A percentile compares a stretch with the other conserved stretches of the same genome.
phyloP scores from a whole-genome alignment of 2,329 filamentous ascomycete genomes.

The Arthrobotrys conoides region DNA sequence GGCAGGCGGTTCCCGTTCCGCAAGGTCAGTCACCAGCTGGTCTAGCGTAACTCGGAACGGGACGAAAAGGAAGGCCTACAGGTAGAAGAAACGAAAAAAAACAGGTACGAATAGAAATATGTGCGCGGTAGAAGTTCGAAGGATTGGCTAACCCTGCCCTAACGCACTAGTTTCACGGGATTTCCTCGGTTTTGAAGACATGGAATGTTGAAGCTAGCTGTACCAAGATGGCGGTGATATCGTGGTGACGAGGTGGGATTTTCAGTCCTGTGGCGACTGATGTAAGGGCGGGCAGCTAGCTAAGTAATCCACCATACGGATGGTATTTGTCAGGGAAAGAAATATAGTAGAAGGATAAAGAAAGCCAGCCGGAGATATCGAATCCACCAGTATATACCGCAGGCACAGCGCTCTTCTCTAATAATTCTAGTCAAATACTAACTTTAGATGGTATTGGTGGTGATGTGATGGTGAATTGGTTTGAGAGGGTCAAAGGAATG shows the following conservation, averaged over 20 bases:
- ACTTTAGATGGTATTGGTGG: background rate
- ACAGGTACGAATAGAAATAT: background rate
- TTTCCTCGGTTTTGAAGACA: conserved; percentile 45
- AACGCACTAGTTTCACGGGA: conserved; percentile 53
- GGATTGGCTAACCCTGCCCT: conserved; percentile 49
- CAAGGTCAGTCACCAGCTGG: conserved; percentile 22
- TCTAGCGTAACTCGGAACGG: background rate
- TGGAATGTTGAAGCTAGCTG: conserved; percentile 38
- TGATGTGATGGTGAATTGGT: background rate
- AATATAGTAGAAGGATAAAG: background rate
- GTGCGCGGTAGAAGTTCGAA: background rate
- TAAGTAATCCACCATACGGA: background rate
- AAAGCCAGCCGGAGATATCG: background rate
- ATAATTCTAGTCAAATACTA: too few species aligned
- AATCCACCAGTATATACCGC: too few species aligned
- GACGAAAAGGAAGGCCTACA: conserved; percentile 26
- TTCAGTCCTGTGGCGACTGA: background rate
- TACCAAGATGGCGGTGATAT: background rate
- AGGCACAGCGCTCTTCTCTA: too few species aligned
- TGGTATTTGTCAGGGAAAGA: background rate
- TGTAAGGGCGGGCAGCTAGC: background rate
- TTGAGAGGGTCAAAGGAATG: too few species aligned
- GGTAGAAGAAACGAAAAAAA: background rate
- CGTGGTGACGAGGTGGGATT: background rate
- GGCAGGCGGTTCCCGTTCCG: background rate